These are phyloP conservation scores for Stentor roeselii DNA, from an alignment of 73 alveolate genomes.

Conservation along the genomic window DNA sequence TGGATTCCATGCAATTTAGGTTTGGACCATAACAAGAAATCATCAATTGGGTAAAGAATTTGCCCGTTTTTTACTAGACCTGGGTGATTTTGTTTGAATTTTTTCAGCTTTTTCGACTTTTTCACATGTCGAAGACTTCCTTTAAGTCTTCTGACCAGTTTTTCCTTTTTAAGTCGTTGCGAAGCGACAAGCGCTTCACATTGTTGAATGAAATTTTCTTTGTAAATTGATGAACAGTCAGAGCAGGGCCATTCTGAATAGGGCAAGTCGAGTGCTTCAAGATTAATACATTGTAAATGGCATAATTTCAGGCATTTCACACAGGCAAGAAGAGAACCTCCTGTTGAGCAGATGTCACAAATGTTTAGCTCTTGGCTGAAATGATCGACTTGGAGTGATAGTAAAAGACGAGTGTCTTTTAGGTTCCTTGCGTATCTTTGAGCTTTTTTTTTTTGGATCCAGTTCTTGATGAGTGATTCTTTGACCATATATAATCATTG, in stretches of 20 bases:
- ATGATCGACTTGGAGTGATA: background rate
- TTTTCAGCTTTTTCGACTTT: background rate
- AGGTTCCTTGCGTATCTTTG: background rate
- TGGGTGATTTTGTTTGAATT: conserved; percentile 1
- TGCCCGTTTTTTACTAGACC: conserved; percentile 9
- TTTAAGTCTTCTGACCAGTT: background rate
- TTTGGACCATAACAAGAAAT: background rate
- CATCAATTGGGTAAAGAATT: background rate
- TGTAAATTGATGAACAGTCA: background rate
- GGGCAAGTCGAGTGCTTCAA: background rate
- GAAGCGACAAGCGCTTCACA: background rate
- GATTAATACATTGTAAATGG: background rate
- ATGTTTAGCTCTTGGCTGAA: background rate
- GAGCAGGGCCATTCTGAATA: background rate
- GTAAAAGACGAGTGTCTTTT: background rate
- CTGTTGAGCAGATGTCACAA: background rate
- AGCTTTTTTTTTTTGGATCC: background rate
- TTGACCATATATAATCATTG: background rate
- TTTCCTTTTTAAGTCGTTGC: background rate
- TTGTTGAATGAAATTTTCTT: too few species aligned
- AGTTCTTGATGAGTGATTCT: too few species aligned
- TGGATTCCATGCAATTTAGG: conserved; percentile 15
- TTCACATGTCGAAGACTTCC: background rate
- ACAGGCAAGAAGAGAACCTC: background rate
- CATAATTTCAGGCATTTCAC: background rate